Evolutionary conservation across 2,329 filamentous ascomycete species (phyloP).

Genomic region (Leptographium flavum): DNA sequence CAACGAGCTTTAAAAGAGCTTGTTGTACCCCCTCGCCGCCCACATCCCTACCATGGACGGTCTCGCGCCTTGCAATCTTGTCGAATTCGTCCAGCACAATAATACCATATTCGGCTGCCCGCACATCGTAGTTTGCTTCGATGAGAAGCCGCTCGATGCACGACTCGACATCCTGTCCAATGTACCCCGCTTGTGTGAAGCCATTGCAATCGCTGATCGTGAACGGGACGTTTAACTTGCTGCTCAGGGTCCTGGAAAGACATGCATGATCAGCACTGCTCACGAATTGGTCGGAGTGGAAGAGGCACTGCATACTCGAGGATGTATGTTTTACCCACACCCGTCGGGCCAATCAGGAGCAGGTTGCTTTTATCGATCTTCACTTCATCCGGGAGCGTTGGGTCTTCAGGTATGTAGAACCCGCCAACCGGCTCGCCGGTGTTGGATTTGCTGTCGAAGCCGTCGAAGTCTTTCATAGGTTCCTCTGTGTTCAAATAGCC

Average conservation of each 20-base stretch:
- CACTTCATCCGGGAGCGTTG: slow-evolving; percentile 31
- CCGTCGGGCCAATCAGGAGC: slow-evolving; percentile 77
- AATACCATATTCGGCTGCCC: slow-evolving; percentile 76
- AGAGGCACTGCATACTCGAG: slow-evolving; percentile 37
- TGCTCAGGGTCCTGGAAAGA: slow-evolving; percentile 61
- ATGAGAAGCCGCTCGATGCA: slow-evolving; percentile 85
- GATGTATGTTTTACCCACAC: slow-evolving; percentile 94
- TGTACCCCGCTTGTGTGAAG: slow-evolving; percentile 92
- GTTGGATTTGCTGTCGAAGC: slow-evolving; percentile 4
- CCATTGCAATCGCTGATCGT: slow-evolving; percentile 93
- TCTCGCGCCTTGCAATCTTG: slow-evolving; percentile 84
- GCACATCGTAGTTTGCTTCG: slow-evolving; percentile 78
- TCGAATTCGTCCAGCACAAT: slow-evolving; percentile 95
- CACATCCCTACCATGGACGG: slow-evolving; percentile 82
- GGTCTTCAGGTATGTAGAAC: slow-evolving; percentile 35
- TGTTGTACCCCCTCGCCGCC: slow-evolving; percentile 95
- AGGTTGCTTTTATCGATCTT: slow-evolving; percentile 95
- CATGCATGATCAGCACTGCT: slow-evolving; percentile 3
- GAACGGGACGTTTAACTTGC: slow-evolving; percentile 88
- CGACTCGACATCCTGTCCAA: slow-evolving; percentile 93
- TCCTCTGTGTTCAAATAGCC: slow-evolving; percentile 31
- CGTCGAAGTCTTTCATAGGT: slow-evolving; percentile 29
- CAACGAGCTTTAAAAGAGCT: slow-evolving; percentile 86
- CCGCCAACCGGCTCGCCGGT: slow-evolving; percentile 22
- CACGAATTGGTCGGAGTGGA: background rate